Evolutionary conservation across 768 basidiomycete genomes (phyloP).

Genomic region (Pleurotus giganteus): DNA sequence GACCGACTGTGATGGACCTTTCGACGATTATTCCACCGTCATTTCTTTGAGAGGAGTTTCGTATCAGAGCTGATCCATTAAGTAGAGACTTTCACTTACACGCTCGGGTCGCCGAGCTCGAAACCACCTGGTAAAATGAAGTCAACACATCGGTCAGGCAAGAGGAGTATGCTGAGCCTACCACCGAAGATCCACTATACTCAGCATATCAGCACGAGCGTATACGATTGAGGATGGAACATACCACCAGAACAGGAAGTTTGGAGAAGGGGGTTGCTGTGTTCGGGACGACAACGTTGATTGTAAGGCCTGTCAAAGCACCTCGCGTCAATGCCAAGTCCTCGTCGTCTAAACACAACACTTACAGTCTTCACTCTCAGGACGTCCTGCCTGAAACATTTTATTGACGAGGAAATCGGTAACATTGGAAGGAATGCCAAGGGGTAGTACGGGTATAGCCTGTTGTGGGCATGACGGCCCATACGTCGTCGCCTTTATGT

Average conservation of each 20-base stretch:
- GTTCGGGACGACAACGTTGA: constrained; percentile 51
- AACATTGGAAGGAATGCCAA: constrained; percentile 30
- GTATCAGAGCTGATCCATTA: background rate
- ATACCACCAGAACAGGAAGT: constrained; percentile 53
- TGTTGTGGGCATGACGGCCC: constrained; percentile 44
- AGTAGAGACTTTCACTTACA: constrained; percentile 20
- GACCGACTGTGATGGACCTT: constrained; percentile 38
- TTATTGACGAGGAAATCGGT: constrained; percentile 30
- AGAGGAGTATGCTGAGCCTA: constrained; percentile 8
- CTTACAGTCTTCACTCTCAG: constrained; percentile 47
- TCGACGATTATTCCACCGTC: constrained; percentile 42
- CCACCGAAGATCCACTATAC: constrained; percentile 53
- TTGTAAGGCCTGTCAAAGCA: constrained; percentile 37
- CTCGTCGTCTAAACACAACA: background rate
- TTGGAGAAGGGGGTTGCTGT: constrained; percentile 36
- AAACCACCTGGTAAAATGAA: constrained; percentile 33
- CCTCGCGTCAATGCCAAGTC: background rate
- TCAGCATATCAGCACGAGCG: background rate
- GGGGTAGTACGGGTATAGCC: constrained; percentile 29
- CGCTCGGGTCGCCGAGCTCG: constrained; percentile 34
- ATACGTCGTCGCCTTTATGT: constrained; percentile 25
- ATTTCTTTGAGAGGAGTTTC: constrained; percentile 25
- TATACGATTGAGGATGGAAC: constrained; percentile 16
- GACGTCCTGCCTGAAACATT: constrained; percentile 26
- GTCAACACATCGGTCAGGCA: background rate